These are phyloP conservation scores for Aspergillus egyptiacus DNA, from an alignment of 495 filamentous ascomycete species.

Conservation along the genomic window DNA sequence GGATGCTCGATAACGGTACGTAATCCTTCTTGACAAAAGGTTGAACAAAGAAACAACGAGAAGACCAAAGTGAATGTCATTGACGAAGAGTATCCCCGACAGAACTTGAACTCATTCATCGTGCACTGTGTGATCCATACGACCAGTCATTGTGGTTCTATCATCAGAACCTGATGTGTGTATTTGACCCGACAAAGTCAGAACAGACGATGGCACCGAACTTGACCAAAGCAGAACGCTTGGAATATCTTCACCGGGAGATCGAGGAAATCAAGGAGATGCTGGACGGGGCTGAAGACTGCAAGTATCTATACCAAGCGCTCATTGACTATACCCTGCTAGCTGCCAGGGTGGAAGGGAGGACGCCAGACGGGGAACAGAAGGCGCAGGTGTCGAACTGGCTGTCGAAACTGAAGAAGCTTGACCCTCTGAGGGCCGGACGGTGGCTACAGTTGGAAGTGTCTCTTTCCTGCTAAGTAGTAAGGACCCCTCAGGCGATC, in stretches of 20 bases:
- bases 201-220: conserved; percentile 55
- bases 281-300: conserved; percentile 65
- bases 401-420: conserved; percentile 54
- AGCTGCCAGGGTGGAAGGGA: conserved; percentile 32
- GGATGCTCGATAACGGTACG: conserved; percentile 68
- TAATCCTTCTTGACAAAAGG: neutral
- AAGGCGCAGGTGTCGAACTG: conserved; percentile 49
- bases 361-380: conserved; percentile 32
- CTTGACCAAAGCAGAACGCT: conserved; percentile 54
- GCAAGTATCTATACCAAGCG: conserved; percentile 76
- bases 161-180: conserved; percentile 73
- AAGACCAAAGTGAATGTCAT: neutral
- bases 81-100: conserved; percentile 3
- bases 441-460: conserved; percentile 61
- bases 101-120: conserved; percentile 70
- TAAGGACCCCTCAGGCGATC: neutral
- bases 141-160: conserved; percentile 97
- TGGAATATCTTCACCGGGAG: conserved; percentile 61
- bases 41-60: conserved; percentile 4
- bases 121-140: conserved; percentile 78
- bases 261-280: conserved; percentile 66
- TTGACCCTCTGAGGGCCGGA: conserved; percentile 66
- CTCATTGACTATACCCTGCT: conserved; percentile 54
- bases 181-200: conserved; percentile 46
- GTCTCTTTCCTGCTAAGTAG: conserved; percentile 20